These are phyloP conservation scores for Nemophila menziesii DNA, from an alignment of 257 asterid genomes.

Conservation along the genomic window DNA sequence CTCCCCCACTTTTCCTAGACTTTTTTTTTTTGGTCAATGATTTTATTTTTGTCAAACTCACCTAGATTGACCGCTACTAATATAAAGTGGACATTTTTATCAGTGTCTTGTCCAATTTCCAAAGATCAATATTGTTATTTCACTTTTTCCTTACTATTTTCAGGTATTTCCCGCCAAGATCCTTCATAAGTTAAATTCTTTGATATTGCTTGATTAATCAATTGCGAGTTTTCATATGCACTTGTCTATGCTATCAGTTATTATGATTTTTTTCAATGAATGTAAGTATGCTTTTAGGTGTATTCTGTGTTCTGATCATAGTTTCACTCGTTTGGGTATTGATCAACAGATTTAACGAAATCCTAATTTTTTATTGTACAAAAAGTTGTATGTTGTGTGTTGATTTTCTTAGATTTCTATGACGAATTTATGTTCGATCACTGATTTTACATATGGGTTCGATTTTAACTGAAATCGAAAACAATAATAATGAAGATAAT, in stretches of 20 bases:
- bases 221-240: not conserved
- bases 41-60: too few relatives aligned
- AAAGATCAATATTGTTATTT: too few relatives aligned
- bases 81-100: constrained; percentile 18
- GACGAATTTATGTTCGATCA: not conserved
- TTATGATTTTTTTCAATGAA: too few relatives aligned
- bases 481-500: not conserved
- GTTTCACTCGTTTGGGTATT: too few relatives aligned
- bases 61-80: not conserved
- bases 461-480: not conserved
- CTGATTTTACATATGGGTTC: not conserved
- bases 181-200: not conserved
- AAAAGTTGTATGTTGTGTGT: not conserved
- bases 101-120: constrained; percentile 15
- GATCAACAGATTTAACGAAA: too few relatives aligned
- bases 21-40: not conserved
- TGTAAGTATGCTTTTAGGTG: not conserved
- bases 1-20: not conserved
- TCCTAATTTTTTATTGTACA: too few relatives aligned
- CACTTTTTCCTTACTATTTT: too few relatives aligned
- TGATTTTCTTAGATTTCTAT: not conserved
- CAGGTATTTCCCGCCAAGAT: constrained; percentile 21
- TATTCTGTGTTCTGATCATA: not conserved
- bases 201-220: too few relatives aligned
- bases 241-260: constrained; percentile 1